phyloP scores from a whole-genome alignment of 2,329 filamentous ascomycete genomes.

The Phyllosticta capitalensis region DNA sequence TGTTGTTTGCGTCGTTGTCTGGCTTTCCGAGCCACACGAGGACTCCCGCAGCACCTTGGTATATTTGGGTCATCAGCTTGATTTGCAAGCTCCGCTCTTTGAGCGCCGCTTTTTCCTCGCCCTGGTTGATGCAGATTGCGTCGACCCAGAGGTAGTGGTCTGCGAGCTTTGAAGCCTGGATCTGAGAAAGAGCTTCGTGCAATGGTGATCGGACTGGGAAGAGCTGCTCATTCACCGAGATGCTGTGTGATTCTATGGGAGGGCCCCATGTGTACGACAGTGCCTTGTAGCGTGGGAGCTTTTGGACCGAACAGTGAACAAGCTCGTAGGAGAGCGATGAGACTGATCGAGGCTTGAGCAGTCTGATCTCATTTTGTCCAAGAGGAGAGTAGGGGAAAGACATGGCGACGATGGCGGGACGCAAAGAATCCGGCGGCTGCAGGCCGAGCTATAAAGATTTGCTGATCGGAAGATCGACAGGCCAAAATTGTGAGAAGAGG shows the following conservation, averaged over 20 bases:
- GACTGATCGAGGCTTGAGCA: no score
- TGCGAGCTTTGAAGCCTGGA: constrained; percentile 4
- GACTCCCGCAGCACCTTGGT: constrained; percentile 15
- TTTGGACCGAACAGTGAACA: not conserved
- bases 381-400: no score
- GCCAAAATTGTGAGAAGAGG: no score
- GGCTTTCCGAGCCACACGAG: constrained; percentile 21
- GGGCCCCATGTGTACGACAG: constrained; percentile 6
- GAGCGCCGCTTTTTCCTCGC: constrained; percentile 20
- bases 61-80: constrained; percentile 21
- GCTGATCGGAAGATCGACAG: no score
- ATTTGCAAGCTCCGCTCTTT: constrained; percentile 18
- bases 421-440: no score
- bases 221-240: not conserved
- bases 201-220: constrained; percentile 10
- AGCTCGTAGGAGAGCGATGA: no score
- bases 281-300: not conserved
- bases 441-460: no score
- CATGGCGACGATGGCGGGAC: no score
- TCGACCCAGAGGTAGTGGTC: constrained; percentile 19
- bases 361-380: no score
- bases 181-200: constrained; percentile 8
- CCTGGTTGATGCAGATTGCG: no score
- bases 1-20: not conserved
- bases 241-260: not conserved